Percentiles rank a stretch among this genome's conserved stretches.
phyloP scores from a whole-genome alignment of 1,284 basidiomycete genomes.

The Marasmius sp. region DNA sequence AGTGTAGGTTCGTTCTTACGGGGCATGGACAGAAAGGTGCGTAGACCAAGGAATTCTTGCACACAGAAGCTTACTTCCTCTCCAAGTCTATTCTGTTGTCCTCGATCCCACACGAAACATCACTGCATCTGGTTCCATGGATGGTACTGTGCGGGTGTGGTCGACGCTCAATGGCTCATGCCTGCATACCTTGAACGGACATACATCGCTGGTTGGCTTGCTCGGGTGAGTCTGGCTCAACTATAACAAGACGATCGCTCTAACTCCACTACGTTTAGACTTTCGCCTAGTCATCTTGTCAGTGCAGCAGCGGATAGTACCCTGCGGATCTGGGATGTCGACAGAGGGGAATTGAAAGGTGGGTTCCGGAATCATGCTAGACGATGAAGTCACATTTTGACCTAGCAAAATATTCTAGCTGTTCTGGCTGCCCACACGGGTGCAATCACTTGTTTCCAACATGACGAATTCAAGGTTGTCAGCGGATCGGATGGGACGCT shows the following conservation, averaged over 20 bases:
- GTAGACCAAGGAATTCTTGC: conserved; percentile 29
- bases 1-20: conserved; percentile 75
- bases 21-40: conserved; percentile 92
- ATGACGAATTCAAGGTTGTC: conserved; percentile 94
- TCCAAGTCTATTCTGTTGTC: conserved; percentile 86
- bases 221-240: conserved; percentile 44
- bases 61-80: conserved; percentile 4
- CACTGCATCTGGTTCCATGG: conserved; percentile 95
- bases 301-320: conserved; percentile 94
- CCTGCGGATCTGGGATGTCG: conserved; percentile 89
- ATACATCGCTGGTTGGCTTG: conserved; percentile 87
- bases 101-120: conserved; percentile 83
- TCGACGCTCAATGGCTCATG: conserved; percentile 80
- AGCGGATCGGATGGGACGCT: conserved; percentile 93
- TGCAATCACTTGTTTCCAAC: conserved; percentile 96
- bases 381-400: background rate
- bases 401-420: background rate
- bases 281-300: conserved; percentile 87
- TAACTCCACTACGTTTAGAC: conserved; percentile 13
- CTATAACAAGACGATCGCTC: background rate
- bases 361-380: background rate
- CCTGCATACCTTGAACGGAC: conserved; percentile 78
- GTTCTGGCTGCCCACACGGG: conserved; percentile 87
- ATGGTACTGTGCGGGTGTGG: conserved; percentile 94
- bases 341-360: conserved; percentile 75